Conservation (phyloP, 352 stramenopile species). For the Bremia lactucae region DNA sequence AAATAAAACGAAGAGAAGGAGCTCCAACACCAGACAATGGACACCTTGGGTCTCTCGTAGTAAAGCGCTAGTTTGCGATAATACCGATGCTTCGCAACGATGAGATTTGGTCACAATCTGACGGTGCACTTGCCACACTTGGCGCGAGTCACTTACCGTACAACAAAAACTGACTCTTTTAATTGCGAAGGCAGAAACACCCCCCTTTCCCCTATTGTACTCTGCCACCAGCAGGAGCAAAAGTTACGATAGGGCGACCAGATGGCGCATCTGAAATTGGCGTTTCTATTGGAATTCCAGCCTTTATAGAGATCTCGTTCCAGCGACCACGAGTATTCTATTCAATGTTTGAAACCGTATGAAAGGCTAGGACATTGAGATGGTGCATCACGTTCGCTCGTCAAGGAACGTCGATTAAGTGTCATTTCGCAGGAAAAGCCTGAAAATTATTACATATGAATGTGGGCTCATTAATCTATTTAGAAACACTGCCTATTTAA, state of each 20-base stretch:
- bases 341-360: no score
- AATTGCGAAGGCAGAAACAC: slow-evolving; percentile 2
- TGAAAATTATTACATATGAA: no score
- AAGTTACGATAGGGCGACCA: slow-evolving; percentile 7
- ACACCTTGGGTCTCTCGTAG: slow-evolving; percentile 11
- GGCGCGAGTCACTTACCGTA: slow-evolving; percentile 1
- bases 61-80: slow-evolving; percentile 11
- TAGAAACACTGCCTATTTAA: no score
- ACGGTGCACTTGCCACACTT: slow-evolving; percentile 6
- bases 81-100: slow-evolving; percentile 1
- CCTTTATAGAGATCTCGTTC: no score
- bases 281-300: no score
- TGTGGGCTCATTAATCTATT: no score
- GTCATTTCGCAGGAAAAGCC: no score
- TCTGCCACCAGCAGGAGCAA: slow-evolving; percentile 3
- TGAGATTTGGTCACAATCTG: slow-evolving; percentile 17
- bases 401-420: no score
- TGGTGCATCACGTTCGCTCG: no score
- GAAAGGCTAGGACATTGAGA: no score
- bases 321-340: no score
- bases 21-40: slow-evolving; percentile 2
- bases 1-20: slow-evolving; percentile 10
- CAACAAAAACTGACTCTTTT: slow-evolving; percentile 18
- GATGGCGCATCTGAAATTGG: neutral
- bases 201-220: slow-evolving; percentile 1